Evolutionary conservation across 768 basidiomycete genomes (phyloP), one percentile per base, ranked within the genome.

Genomic region (Mrakia gelida): DNA sequence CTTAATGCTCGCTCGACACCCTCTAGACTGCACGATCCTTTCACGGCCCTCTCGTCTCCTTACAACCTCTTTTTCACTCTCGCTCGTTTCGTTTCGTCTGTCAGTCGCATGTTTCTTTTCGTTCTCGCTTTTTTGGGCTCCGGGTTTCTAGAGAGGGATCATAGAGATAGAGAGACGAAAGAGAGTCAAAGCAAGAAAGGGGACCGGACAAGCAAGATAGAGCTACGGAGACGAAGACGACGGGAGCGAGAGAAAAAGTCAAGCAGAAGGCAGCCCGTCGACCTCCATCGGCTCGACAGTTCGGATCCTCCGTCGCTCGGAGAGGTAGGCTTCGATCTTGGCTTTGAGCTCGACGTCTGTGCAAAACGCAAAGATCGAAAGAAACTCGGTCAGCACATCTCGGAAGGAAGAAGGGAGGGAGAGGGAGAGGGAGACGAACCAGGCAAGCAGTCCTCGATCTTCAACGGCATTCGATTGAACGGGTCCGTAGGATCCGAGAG

Each of bases 401-500:
- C 45, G 45, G 26, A 59, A 18, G 45, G n/a, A 30, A 13, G 59
- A 28, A 38, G 13, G 65, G 59, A 21, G 15, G 18, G 52, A 65
- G 11, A 8, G n/a, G 23, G n/a, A 45, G 26, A 41, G 70, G n/a
- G 76, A 62, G 11, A 85, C 90, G 80, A 81, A 94, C 95, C 85
- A 38, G 93, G 89, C 77, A 90, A 83, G 21, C 95, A 91, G 16
- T 95, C 92, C 75, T 91, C 92, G 80, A 95, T 89, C 15, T 86
- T 84, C 38, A 97, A 86, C 2, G 96, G 93, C 49, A 87, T 86
- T 41, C 97, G 91, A 84, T 98, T 99, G 88, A 98, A 99, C 0
- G 97, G 97, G 84, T 99, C 97, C 74, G 90, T 92, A 26, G 90
- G 85, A 81, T 97, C 95, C 0, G 94, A 96, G 28, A 99, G 86